Evolutionary conservation across 371 early-diverging fungal species (phyloP).

Genomic region (Mortierella sp.): DNA sequence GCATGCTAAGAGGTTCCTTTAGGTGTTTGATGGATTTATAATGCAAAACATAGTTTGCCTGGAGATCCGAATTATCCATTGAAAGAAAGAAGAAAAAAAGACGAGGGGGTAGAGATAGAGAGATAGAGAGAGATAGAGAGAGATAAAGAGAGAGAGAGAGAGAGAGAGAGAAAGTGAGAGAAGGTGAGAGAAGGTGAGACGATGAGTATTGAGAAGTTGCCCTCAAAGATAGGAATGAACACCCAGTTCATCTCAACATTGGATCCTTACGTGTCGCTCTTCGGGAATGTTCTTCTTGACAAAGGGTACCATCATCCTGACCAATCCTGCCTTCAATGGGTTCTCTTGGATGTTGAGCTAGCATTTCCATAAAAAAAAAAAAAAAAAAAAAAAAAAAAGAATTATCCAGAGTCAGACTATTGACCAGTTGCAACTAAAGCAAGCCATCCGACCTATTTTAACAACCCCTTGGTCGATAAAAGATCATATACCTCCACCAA

Average conservation of each 20-base stretch:
- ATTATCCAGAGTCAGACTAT: too few relatives aligned
- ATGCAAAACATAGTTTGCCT: conserved; percentile 71
- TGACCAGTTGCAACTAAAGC: too few relatives aligned
- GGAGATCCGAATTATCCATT: background rate
- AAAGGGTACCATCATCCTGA: conserved; percentile 69
- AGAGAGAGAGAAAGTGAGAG: too few relatives aligned
- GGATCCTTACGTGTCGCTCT: conserved; percentile 62
- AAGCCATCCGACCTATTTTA: too few relatives aligned
- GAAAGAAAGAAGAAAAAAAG: conserved; percentile 6
- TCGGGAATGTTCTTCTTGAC: conserved; percentile 67
- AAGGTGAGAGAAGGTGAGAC: too few relatives aligned
- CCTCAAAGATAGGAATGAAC: background rate
- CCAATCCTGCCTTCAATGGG: conserved; percentile 66
- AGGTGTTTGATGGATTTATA: conserved; percentile 68
- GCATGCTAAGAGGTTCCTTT: conserved; percentile 71
- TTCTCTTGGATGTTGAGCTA: conserved; percentile 77
- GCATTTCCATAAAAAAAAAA: background rate
- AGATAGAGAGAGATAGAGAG: too few relatives aligned
- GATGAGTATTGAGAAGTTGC: too few relatives aligned
- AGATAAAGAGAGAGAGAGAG: too few relatives aligned
- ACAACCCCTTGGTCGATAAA: background rate
- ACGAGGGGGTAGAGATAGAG: too few relatives aligned
- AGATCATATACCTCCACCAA: conserved; percentile 22
- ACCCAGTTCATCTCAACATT: background rate
- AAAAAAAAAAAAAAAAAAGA: background rate